Base-by-base conservation (phyloP, 1,284 basidiomycete species). In the Meira nashicola region DNA sequence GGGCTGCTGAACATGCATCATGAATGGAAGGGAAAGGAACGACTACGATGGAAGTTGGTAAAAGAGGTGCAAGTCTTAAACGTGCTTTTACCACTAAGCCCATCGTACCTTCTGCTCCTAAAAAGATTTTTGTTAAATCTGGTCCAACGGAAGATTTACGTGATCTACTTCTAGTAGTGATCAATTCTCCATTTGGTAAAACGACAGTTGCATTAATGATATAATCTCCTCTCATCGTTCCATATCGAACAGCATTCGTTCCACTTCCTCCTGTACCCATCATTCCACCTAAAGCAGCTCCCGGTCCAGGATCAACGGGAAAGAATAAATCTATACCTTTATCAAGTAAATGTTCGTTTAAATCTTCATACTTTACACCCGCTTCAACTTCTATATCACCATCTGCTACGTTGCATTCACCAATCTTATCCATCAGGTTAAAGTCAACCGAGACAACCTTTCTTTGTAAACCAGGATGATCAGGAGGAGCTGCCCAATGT, bases 21-120 rank as follows among this genome's bases (percentile, higher is more conserved):
- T 82, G 79, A 25, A 84, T 82, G 25, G 77, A 77, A 5, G 80
- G 77, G 70, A 84, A 84, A 23, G 79, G 78, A 2, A 82, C 81
- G 15, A 81, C 80, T 6, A 80, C 82, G 38, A 80, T 82, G 23
- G 87, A 92, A 4, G 63, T 49, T 3, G 88, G 89, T n/a, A 90
- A 80, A 0, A 88, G 78, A 0, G 92, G 92, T 0, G 89, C 84
- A 6, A 95, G 82, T 6, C 89, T 83, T 53, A 94, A 81, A 0
- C 92, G 93, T 0, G 87, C 89, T 79, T 95, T 92, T 0, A 90
- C 93, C 38, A 96, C 84, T 57, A 97, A 90, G 0, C 93, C 93
- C 23, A 96, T 80, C 0, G 92, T 96, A 0, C 93, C 93, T 76
- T 97, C 93, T 0, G 92, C 89, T 17, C 93, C 92, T 55, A 95